phyloP scores from a whole-genome alignment of 192 early-diverging fungal species.

The Spinellus fusiger region DNA sequence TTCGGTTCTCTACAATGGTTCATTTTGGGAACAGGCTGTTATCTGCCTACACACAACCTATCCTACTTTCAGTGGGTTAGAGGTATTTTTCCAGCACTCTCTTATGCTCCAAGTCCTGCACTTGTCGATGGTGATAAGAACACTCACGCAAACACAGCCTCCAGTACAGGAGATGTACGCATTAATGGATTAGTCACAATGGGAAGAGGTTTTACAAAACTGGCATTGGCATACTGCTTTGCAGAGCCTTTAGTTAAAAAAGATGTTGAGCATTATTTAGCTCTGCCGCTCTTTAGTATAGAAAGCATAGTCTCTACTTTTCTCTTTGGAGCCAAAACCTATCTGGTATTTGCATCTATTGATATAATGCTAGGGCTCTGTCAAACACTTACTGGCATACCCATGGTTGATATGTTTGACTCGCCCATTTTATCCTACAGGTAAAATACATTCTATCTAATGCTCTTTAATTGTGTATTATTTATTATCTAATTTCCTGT shows the following conservation, averaged over 20 bases:
- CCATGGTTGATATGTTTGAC: conserved; percentile 13
- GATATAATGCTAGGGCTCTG: not conserved
- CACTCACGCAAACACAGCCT: too few species aligned
- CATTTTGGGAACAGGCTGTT: too few species aligned
- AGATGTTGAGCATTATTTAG: not conserved
- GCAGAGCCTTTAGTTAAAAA: not conserved
- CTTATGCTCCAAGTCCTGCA: too few species aligned
- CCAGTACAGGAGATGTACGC: too few species aligned
- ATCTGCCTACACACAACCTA: too few species aligned
- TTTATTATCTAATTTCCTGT: too few species aligned
- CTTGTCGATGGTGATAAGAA: too few species aligned
- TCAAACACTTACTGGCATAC: not conserved
- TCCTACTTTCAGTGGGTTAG: too few species aligned
- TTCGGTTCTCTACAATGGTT: too few species aligned
- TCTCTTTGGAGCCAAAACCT: conserved; percentile 3
- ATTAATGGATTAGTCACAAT: not conserved
- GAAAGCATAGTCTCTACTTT: not conserved
- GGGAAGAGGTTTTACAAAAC: not conserved
- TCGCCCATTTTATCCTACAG: not conserved
- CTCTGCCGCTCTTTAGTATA: not conserved
- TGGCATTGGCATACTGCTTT: not conserved
- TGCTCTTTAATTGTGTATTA: too few species aligned
- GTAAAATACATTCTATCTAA: not conserved
- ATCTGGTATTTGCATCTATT: conserved; percentile 2
- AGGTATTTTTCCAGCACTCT: too few species aligned